Percentiles rank a stretch among this genome's conserved stretches.
These are phyloP conservation scores for Flammula alnicola DNA, from an alignment of 1,284 basidiomycete species.

Conservation along the genomic window DNA sequence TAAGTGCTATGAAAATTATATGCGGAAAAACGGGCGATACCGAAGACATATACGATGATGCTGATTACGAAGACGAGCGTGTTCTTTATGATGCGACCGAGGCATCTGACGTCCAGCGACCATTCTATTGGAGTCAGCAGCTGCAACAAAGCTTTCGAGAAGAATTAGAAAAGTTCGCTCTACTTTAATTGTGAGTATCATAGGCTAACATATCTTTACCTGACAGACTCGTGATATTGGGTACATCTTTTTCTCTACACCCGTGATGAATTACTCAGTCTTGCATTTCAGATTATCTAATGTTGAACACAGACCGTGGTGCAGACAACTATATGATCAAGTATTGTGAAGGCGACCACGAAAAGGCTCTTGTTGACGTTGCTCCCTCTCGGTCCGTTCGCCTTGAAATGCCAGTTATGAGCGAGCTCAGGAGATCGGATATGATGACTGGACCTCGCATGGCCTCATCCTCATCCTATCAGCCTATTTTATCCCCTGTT, in stretches of 20 bases:
- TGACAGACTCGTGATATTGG: constrained; percentile 79
- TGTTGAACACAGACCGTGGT: constrained; percentile 87
- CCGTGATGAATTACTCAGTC: background rate
- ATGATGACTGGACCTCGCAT: constrained; percentile 43
- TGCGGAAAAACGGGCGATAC: constrained; percentile 81
- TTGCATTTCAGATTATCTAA: constrained; percentile 70
- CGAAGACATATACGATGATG: constrained; percentile 69
- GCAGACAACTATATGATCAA: constrained; percentile 92
- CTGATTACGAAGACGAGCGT: constrained; percentile 73
- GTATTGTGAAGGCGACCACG: constrained; percentile 77
- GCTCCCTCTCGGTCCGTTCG: constrained; percentile 72
- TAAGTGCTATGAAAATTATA: constrained; percentile 70
- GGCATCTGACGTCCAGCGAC: constrained; percentile 50
- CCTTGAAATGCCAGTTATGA: constrained; percentile 73
- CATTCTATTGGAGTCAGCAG: constrained; percentile 81
- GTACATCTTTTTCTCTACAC: constrained; percentile 39
- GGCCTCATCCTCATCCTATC: constrained; percentile 41
- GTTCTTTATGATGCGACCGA: constrained; percentile 68
- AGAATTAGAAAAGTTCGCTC: constrained; percentile 81
- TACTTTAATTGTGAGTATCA: background rate
- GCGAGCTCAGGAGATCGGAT: constrained; percentile 58
- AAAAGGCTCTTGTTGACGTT: constrained; percentile 74
- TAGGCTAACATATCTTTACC: constrained; percentile 15
- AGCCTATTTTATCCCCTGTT: constrained; percentile 38
- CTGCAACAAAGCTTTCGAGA: constrained; percentile 83